These are phyloP conservation scores for Ophiosphaerella narmari DNA, from an alignment of 2,329 filamentous ascomycete genomes.

Conservation along the genomic window DNA sequence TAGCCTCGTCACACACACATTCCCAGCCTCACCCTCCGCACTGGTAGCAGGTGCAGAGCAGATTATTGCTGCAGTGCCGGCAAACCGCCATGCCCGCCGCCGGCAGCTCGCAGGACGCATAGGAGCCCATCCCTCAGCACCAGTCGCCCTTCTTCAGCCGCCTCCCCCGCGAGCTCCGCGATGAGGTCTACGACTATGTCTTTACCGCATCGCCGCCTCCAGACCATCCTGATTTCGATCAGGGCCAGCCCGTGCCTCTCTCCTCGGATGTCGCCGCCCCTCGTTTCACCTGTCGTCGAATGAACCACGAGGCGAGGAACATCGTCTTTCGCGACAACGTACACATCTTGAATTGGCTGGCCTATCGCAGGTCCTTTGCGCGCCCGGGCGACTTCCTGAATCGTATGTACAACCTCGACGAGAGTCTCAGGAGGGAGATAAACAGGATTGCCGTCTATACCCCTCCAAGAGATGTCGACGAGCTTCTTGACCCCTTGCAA, in stretches of 20 bases:
- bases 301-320: conserved; percentile 12
- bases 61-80: too few relatives aligned
- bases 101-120: not conserved
- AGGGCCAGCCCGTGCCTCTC: not conserved
- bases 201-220: conserved; percentile 7
- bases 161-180: conserved; percentile 15
- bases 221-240: not conserved
- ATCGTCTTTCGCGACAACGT: conserved; percentile 14
- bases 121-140: not conserved
- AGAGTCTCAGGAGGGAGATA: not conserved
- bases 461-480: not conserved
- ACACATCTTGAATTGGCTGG: conserved; percentile 14
- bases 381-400: not conserved
- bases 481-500: not conserved
- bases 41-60: too few relatives aligned
- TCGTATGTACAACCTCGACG: conserved; percentile 4
- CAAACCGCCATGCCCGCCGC: too few relatives aligned
- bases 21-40: too few relatives aligned
- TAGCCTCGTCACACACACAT: too few relatives aligned
- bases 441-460: not conserved
- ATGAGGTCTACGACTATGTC: conserved; percentile 14
- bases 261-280: conserved; percentile 5
- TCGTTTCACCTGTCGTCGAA: conserved; percentile 13
- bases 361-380: not conserved
- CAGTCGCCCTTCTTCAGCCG: conserved; percentile 8